Conservation (phyloP, 2,329 filamentous ascomycete genomes). For the Erysiphe neolycopersici region DNA sequence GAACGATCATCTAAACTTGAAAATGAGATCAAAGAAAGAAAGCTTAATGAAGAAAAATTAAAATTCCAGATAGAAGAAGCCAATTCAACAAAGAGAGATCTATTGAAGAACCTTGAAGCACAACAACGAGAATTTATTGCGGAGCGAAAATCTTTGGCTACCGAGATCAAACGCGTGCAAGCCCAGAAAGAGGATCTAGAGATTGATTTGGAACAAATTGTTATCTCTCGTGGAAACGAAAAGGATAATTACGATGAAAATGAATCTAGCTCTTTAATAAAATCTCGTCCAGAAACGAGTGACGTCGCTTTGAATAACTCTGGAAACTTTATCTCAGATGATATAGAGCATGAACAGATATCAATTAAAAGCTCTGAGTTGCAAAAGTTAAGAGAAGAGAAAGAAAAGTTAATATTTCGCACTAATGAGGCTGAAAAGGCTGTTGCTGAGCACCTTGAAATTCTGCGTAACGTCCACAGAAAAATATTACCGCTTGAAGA, state of each 20-base stretch:
- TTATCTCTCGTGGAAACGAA: slow-evolving; percentile 63
- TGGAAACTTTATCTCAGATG: slow-evolving; percentile 33
- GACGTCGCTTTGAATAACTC: slow-evolving; percentile 31
- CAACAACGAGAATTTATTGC: slow-evolving; percentile 68
- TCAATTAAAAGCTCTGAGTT: slow-evolving; percentile 25
- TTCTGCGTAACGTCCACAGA: slow-evolving; percentile 29
- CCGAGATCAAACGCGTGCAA: slow-evolving; percentile 52
- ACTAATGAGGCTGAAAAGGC: slow-evolving; percentile 24
- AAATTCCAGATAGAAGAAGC: slow-evolving; percentile 55
- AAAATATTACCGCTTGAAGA: slow-evolving; percentile 27
- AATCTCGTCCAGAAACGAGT: slow-evolving; percentile 18
- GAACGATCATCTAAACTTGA: slow-evolving; percentile 40
- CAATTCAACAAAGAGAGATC: slow-evolving; percentile 76
- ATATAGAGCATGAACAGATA: slow-evolving; percentile 19
- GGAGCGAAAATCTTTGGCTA: slow-evolving; percentile 60
- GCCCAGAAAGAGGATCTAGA: slow-evolving; percentile 66
- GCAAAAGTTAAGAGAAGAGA: slow-evolving; percentile 26
- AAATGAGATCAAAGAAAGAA: slow-evolving; percentile 35
- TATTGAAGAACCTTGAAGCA: slow-evolving; percentile 84
- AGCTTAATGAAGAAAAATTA: slow-evolving; percentile 30
- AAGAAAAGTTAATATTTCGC: slow-evolving; percentile 23
- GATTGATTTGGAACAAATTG: slow-evolving; percentile 66
- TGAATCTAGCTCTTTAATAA: neutral
- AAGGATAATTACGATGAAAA: slow-evolving; percentile 26
- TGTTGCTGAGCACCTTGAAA: slow-evolving; percentile 23